phyloP scores from a whole-genome alignment of 495 filamentous ascomycete species.

The Peziza echinospora region DNA sequence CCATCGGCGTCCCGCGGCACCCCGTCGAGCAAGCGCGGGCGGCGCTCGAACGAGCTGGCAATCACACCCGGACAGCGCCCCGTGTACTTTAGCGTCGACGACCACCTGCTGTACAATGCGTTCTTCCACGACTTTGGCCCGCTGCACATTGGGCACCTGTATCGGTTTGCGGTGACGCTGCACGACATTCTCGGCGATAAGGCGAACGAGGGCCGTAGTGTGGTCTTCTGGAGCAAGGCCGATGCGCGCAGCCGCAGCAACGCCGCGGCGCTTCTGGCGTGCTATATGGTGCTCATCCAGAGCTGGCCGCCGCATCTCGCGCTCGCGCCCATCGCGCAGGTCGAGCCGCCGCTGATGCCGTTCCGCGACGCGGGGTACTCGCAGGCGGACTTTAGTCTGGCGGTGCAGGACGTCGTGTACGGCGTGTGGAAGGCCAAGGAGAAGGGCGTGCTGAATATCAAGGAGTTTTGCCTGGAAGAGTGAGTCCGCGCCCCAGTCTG shows the following conservation, averaged over 20 bases:
- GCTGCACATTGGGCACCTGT: constrained; percentile 88
- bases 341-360: constrained; percentile 91
- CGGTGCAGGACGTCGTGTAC: constrained; percentile 91
- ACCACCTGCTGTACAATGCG: constrained; percentile 82
- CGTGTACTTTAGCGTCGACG: constrained; percentile 89
- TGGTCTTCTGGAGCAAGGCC: constrained; percentile 85
- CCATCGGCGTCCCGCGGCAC: constrained; percentile 43
- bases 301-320: constrained; percentile 94
- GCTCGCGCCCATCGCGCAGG: constrained; percentile 87
- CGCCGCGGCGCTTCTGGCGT: constrained; percentile 83
- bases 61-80: constrained; percentile 36
- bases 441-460: constrained; percentile 63
- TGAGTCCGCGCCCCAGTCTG: constrained; percentile 24
- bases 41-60: constrained; percentile 31
- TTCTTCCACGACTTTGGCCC: constrained; percentile 98
- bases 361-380: constrained; percentile 97
- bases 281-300: constrained; percentile 90
- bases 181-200: constrained; percentile 85
- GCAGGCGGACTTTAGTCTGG: constrained; percentile 87
- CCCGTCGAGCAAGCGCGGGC: constrained; percentile 49
- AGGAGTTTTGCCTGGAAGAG: constrained; percentile 85
- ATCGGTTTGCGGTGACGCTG: constrained; percentile 83
- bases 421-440: constrained; percentile 98
- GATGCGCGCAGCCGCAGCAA: constrained; percentile 91
- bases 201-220: constrained; percentile 55